Conservation (phyloP, 2,329 filamentous ascomycete species). For the Escovopsis sp. region DNA sequence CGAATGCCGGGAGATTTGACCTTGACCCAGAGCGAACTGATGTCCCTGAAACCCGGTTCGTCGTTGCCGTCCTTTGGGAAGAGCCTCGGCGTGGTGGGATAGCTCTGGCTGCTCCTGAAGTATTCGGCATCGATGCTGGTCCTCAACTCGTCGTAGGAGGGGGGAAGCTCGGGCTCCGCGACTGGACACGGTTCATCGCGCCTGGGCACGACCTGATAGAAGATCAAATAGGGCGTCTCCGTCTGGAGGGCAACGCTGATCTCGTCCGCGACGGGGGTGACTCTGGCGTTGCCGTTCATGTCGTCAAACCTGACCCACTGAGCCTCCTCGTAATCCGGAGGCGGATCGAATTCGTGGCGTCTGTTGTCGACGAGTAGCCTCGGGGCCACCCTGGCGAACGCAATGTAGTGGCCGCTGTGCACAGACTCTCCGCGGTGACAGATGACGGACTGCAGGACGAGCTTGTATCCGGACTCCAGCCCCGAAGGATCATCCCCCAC, state of each 20-base stretch:
- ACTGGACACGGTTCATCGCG: slow-evolving; percentile 46
- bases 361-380: slow-evolving; percentile 46
- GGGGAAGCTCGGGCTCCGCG: slow-evolving; percentile 35
- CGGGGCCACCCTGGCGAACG: slow-evolving; percentile 63
- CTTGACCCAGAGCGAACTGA: slow-evolving; percentile 7
- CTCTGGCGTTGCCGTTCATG: slow-evolving; percentile 50
- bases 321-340: slow-evolving; percentile 53
- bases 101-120: too few species aligned
- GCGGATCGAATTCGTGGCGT: slow-evolving; percentile 38
- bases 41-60: slow-evolving; percentile 11
- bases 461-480: slow-evolving; percentile 80
- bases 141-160: slow-evolving; percentile 42
- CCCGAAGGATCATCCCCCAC: slow-evolving; percentile 42
- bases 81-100: slow-evolving; percentile 8
- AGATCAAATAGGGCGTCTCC: slow-evolving; percentile 89
- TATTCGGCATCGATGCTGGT: slow-evolving; percentile 20
- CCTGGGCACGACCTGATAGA: slow-evolving; percentile 88
- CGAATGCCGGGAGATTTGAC: slow-evolving; percentile 35
- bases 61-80: slow-evolving; percentile 11
- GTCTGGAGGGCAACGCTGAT: slow-evolving; percentile 59
- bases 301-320: slow-evolving; percentile 93
- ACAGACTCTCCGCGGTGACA: slow-evolving; percentile 81
- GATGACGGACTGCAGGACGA: slow-evolving; percentile 79
- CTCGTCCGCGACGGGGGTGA: slow-evolving; percentile 58
- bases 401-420: slow-evolving; percentile 82